These are phyloP conservation scores for Didymellaceae sp. DNA, from an alignment of 2,329 filamentous ascomycete species.

Conservation along the genomic window DNA sequence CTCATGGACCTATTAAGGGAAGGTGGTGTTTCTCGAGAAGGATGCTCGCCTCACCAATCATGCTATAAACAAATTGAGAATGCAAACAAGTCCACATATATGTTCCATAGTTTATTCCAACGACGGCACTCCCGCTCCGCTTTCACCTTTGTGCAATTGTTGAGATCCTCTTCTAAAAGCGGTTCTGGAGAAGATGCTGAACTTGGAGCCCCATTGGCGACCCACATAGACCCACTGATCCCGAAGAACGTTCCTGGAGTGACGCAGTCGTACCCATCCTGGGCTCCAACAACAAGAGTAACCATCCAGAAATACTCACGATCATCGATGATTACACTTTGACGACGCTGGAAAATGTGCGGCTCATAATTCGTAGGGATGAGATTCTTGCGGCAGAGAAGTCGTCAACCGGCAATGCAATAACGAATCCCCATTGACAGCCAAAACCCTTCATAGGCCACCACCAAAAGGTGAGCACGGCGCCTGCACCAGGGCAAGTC, in stretches of 20 bases:
- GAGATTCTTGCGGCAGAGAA: slow-evolving; percentile 6
- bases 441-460: slow-evolving; percentile 3
- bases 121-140: slow-evolving; percentile 9
- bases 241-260: slow-evolving; percentile 14
- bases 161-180: slow-evolving; percentile 14
- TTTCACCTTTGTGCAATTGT: slow-evolving; percentile 1
- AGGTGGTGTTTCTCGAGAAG: not conserved
- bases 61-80: no score
- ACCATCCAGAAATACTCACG: not conserved
- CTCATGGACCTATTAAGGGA: slow-evolving; percentile 3
- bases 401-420: slow-evolving; percentile 6
- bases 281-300: not conserved
- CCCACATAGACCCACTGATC: slow-evolving; percentile 10
- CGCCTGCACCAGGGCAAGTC: slow-evolving; percentile 27
- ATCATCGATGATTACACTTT: slow-evolving; percentile 1
- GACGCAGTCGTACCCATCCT: slow-evolving; percentile 9
- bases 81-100: no score
- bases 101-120: slow-evolving; percentile 2
- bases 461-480: slow-evolving; percentile 7
- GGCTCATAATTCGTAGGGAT: not conserved
- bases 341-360: not conserved
- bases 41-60: not conserved
- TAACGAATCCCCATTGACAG: slow-evolving; percentile 2
- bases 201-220: slow-evolving; percentile 11
- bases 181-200: slow-evolving; percentile 13